Percentiles rank a stretch among this genome's conserved stretches.
phyloP scores from a whole-genome alignment of 352 stramenopile genomes.

The Globisporangium recalcitrans region DNA sequence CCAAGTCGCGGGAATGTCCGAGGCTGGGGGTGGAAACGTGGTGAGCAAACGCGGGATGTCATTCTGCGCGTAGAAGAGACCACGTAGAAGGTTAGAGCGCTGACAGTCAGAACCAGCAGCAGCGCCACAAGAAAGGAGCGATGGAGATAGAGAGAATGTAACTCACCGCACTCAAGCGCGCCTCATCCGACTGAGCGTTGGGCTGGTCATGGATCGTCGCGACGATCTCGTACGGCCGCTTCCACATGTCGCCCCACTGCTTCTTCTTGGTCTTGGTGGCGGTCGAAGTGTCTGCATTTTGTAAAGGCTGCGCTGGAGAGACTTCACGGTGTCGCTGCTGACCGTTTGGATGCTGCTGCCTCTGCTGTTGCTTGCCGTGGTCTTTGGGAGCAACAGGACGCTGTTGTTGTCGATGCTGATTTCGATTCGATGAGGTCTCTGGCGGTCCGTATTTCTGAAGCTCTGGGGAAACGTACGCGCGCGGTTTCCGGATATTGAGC shows the following conservation, averaged over 20 bases:
- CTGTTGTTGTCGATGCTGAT: background rate
- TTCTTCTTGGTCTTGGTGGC: conserved; percentile 13
- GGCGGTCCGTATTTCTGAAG: conserved; percentile 59
- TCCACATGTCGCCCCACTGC: conserved; percentile 57
- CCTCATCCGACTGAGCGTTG: background rate
- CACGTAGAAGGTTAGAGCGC: background rate
- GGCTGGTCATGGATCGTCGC: conserved; percentile 47
- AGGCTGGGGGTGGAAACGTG: conserved; percentile 19
- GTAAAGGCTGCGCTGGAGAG: background rate
- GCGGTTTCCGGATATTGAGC: background rate
- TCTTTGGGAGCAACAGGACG: background rate
- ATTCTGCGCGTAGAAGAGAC: conserved; percentile 18
- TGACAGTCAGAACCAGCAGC: background rate
- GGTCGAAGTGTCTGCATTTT: background rate
- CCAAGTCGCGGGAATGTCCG: conserved; percentile 5
- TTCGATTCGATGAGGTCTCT: background rate
- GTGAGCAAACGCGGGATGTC: conserved; percentile 26
- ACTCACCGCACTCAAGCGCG: background rate
- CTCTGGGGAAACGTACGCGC: conserved; percentile 16
- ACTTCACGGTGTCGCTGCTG: background rate
- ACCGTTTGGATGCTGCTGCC: background rate
- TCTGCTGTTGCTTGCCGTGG: background rate
- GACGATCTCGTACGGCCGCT: conserved; percentile 74
- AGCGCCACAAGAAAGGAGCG: background rate
- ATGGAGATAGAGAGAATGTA: background rate